These are phyloP conservation scores for Celoporthe dispersa DNA, from an alignment of 2,329 filamentous ascomycete genomes.

Conservation along the genomic window DNA sequence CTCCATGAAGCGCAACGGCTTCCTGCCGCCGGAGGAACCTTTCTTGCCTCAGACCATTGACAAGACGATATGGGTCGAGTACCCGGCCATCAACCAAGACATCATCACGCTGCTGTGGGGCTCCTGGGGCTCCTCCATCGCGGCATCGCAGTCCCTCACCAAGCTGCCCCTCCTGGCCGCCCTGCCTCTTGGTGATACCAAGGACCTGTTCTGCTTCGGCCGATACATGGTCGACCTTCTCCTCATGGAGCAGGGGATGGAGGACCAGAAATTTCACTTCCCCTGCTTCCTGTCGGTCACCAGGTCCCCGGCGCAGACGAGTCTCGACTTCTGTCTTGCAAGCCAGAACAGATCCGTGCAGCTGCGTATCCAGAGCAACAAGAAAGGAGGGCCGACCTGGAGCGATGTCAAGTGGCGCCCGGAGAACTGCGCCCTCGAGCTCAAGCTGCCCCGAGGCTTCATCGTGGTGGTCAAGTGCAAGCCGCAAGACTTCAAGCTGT, in stretches of 20 bases:
- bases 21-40: slow-evolving; percentile 71
- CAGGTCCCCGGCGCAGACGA: slow-evolving; percentile 69
- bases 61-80: slow-evolving; percentile 80
- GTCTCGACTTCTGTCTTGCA: slow-evolving; percentile 73
- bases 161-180: slow-evolving; percentile 65
- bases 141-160: slow-evolving; percentile 50
- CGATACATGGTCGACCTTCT: slow-evolving; percentile 76
- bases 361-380: slow-evolving; percentile 71
- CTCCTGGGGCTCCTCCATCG: slow-evolving; percentile 54
- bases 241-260: slow-evolving; percentile 73
- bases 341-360: slow-evolving; percentile 82
- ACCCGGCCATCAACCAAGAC: slow-evolving; percentile 74
- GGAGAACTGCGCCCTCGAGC: slow-evolving; percentile 65
- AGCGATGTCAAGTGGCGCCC: slow-evolving; percentile 81
- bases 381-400: slow-evolving; percentile 74
- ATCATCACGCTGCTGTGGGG: slow-evolving; percentile 72
- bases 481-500: slow-evolving; percentile 75
- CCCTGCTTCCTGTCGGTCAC: slow-evolving; percentile 78
- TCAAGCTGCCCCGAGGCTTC: slow-evolving; percentile 78
- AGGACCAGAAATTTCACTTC: slow-evolving; percentile 69
- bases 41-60: slow-evolving; percentile 79
- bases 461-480: slow-evolving; percentile 71
- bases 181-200: slow-evolving; percentile 77
- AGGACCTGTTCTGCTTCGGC: slow-evolving; percentile 76
- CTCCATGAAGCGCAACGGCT: slow-evolving; percentile 83